Evolutionary conservation across 2,329 filamentous ascomycete genomes (phyloP).

Genomic region (Alternaria sp.): DNA sequence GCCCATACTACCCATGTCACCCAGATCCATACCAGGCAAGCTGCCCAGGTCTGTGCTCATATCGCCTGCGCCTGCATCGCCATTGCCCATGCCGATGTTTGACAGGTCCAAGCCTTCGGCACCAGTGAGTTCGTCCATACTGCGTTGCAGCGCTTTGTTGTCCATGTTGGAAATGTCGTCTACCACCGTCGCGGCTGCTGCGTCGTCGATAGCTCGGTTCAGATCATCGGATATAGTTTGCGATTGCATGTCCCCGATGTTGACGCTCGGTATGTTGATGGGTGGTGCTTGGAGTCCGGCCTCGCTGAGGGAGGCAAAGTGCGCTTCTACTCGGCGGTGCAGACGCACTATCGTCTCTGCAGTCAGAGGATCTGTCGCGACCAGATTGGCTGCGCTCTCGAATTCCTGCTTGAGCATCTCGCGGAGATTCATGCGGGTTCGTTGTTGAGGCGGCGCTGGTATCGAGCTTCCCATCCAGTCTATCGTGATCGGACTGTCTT

Average conservation of each 20-base stretch:
- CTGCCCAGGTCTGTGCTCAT: slow-evolving; percentile 32
- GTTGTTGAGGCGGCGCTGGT: slow-evolving; percentile 30
- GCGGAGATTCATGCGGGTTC: slow-evolving; percentile 61
- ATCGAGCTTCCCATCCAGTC: slow-evolving; percentile 42
- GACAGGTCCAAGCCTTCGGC: slow-evolving; percentile 38
- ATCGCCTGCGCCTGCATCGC: slow-evolving; percentile 24
- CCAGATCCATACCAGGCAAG: slow-evolving; percentile 38
- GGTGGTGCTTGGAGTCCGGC: slow-evolving; percentile 30
- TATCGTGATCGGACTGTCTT: slow-evolving; percentile 45
- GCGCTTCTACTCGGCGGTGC: slow-evolving; percentile 69
- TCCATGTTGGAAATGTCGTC: slow-evolving; percentile 38
- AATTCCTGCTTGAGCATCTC: slow-evolving; percentile 65
- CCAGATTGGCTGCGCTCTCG: slow-evolving; percentile 63
- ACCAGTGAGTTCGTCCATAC: slow-evolving; percentile 38
- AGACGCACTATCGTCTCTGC: slow-evolving; percentile 69
- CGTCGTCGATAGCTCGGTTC: slow-evolving; percentile 46
- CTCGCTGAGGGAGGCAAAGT: slow-evolving; percentile 53
- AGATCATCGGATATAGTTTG: slow-evolving; percentile 39
- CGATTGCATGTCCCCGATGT: slow-evolving; percentile 34
- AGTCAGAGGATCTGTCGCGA: slow-evolving; percentile 62
- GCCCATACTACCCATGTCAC: slow-evolving; percentile 37
- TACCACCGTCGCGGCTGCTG: slow-evolving; percentile 39
- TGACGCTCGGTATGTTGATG: slow-evolving; percentile 36
- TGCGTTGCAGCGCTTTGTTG: slow-evolving; percentile 42
- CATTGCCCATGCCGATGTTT: slow-evolving; percentile 38